A percentile compares a stretch with the other conserved stretches of the same genome.
Evolutionary conservation across 78 protist genomes (phyloP).

Genomic region (Dictyostelium firmibasis): DNA sequence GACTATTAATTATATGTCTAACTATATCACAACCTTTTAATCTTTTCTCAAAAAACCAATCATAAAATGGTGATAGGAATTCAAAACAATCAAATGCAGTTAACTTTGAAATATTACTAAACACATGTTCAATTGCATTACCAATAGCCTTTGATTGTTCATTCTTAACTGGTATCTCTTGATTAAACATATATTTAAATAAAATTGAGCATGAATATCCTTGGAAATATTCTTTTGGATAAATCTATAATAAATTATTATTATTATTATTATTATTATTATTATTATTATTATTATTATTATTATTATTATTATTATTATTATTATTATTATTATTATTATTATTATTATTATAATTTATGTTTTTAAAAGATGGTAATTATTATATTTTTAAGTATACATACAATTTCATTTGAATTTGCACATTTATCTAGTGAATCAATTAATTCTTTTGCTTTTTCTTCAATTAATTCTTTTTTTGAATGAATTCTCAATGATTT

Average conservation of each 20-base stretch:
- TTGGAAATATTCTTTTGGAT: neutral
- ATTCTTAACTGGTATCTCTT: slow-evolving; percentile 13
- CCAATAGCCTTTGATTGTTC: neutral
- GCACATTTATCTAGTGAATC: neutral
- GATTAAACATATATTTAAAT: slow-evolving; percentile 17
- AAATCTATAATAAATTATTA: neutral
- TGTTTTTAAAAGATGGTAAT: too few species aligned
- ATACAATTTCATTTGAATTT: neutral
- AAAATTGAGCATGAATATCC: neutral
- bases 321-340: too few species aligned
- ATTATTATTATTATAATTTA: neutral
- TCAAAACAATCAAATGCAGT: neutral
- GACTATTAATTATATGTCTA: neutral
- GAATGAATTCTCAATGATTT: neutral
- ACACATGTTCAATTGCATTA: neutral
- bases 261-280: neutral
- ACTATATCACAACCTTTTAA: neutral
- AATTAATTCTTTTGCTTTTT: neutral
- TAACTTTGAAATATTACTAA: neutral
- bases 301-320: too few species aligned
- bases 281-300: neutral
- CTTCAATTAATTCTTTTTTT: neutral
- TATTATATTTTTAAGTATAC: neutral
- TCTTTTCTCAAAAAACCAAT: neutral
- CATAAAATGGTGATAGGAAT: slow-evolving; percentile 34